Evolutionary conservation across 2,329 filamentous ascomycete genomes (phyloP), one percentile per base, ranked within the genome.

Genomic region (Aureobasidium sp.): DNA sequence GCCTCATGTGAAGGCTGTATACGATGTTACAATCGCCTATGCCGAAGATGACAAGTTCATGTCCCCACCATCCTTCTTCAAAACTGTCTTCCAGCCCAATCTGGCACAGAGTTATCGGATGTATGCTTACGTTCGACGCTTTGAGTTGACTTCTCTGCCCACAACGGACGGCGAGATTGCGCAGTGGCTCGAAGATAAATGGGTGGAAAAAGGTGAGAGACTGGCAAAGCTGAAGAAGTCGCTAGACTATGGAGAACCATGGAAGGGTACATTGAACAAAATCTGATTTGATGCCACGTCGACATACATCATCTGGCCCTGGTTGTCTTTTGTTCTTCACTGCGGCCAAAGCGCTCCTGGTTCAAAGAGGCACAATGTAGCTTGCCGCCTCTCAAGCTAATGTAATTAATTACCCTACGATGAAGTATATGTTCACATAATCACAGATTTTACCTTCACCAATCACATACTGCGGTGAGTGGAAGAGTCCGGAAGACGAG

Each of bases 11-110:
- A 70, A 68, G 52, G 71, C 72, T 3, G 72, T 75, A 5, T 74
- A 74, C 67, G 73, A 75, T 54, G 61, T 74, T n/a, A 75, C 73
- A 1, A 66, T 75, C n/a, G 73, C 73, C 5, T 75, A 75, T 54
- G 71, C 72, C 5, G 64, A 69, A 29, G 55, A 53, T 15, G 61
- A 55, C 41, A 54, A 59, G 5, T 74, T 74, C 63, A 72, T 73
- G 63, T 32, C 52, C 0, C 67, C 73, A 27, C 73, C 72, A 0
- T 64, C 66, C 1, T 75, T 75, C 62, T 64, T 63, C 62, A 65
- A 72, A 59, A 72, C 69, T 2, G 27, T 75, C 13, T 64, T 65
- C 3, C 59, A 63, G 8, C 66, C 69, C 1, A 45, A 67, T 6
- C 42, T 74, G n/a, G 63, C 62, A 25, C 62, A 64, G 15, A 59